Percentiles rank a stretch among this genome's conserved stretches.
These are phyloP conservation scores for Ogataea allantospora DNA, from an alignment of 805 yeast species.

Conservation along the genomic window DNA sequence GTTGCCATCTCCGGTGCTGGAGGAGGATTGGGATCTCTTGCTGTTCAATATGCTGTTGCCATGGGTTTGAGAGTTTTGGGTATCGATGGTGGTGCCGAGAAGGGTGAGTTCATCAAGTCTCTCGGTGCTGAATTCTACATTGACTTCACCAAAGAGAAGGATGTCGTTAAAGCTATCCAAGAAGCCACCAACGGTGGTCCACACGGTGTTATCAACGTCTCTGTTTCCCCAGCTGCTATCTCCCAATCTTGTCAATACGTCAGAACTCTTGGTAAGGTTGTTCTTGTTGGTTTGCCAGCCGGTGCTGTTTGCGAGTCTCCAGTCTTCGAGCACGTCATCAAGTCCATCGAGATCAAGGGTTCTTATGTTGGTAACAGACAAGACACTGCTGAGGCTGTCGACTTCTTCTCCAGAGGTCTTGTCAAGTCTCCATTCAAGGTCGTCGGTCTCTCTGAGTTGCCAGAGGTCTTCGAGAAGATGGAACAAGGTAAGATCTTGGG, in stretches of 20 bases:
- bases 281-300: slow-evolving; percentile 71
- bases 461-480: slow-evolving; percentile 72
- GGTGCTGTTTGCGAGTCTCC: slow-evolving; percentile 69
- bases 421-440: slow-evolving; percentile 65
- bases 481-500: slow-evolving; percentile 83
- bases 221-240: slow-evolving; percentile 52
- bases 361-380: slow-evolving; percentile 89
- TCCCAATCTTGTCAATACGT: slow-evolving; percentile 57
- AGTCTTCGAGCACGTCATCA: slow-evolving; percentile 73
- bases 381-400: slow-evolving; percentile 76
- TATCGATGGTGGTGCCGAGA: slow-evolving; percentile 74
- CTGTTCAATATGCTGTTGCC: slow-evolving; percentile 72
- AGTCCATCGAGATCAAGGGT: slow-evolving; percentile 69
- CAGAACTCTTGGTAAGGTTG: slow-evolving; percentile 60
- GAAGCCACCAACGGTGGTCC: slow-evolving; percentile 51
- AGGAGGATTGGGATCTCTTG: slow-evolving; percentile 78
- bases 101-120: slow-evolving; percentile 48
- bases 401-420: slow-evolving; percentile 65
- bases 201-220: slow-evolving; percentile 68
- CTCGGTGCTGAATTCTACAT: slow-evolving; percentile 65
- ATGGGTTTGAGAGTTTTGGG: slow-evolving; percentile 72
- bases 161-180: slow-evolving; percentile 40
- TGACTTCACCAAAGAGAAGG: slow-evolving; percentile 48
- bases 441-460: slow-evolving; percentile 71
- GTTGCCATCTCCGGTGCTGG: slow-evolving; percentile 76